These are phyloP conservation scores for Penicillium brasilianum DNA, from an alignment of 2,329 filamentous ascomycete genomes.

Conservation along the genomic window DNA sequence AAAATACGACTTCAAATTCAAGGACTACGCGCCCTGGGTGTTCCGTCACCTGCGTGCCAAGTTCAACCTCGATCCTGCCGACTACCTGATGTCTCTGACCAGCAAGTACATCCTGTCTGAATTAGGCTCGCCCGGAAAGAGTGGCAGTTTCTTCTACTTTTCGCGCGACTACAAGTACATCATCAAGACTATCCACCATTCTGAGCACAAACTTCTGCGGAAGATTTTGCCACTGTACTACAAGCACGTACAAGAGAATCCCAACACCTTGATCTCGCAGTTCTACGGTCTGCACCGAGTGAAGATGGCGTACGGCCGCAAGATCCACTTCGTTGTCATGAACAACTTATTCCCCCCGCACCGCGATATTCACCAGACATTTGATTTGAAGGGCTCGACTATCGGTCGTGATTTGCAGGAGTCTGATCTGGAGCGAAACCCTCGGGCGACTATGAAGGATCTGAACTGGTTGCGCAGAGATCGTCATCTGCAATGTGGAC, in stretches of 20 bases:
- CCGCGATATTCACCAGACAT: slow-evolving; percentile 95
- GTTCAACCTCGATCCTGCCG: slow-evolving; percentile 92
- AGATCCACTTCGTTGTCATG: slow-evolving; percentile 99
- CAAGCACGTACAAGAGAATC: slow-evolving; percentile 87
- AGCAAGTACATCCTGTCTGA: slow-evolving; percentile 99
- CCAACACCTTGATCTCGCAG: slow-evolving; percentile 94
- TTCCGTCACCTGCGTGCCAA: slow-evolving; percentile 87
- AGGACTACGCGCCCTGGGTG: slow-evolving; percentile 99
- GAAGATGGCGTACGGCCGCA: slow-evolving; percentile 96
- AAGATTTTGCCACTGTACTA: slow-evolving; percentile 82
- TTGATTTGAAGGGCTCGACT: slow-evolving; percentile 95
- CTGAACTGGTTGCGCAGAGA: slow-evolving; percentile 92
- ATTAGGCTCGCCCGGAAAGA: slow-evolving; percentile 95
- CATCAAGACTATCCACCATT: slow-evolving; percentile 98
- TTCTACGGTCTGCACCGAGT: slow-evolving; percentile 97
- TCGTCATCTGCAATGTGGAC: slow-evolving; percentile 83
- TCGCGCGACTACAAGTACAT: slow-evolving; percentile 99
- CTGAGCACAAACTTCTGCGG: slow-evolving; percentile 64
- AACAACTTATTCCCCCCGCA: slow-evolving; percentile 99
- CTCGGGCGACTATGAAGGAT: slow-evolving; percentile 91
- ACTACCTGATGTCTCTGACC: slow-evolving; percentile 97
- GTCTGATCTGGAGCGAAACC: slow-evolving; percentile 84
- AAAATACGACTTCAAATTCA: slow-evolving; percentile 99
- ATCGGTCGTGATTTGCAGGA: slow-evolving; percentile 90
- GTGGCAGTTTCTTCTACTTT: slow-evolving; percentile 99